Conservation (phyloP, 306 rosid genomes). For the Fragaria nilgerrensis region DNA sequence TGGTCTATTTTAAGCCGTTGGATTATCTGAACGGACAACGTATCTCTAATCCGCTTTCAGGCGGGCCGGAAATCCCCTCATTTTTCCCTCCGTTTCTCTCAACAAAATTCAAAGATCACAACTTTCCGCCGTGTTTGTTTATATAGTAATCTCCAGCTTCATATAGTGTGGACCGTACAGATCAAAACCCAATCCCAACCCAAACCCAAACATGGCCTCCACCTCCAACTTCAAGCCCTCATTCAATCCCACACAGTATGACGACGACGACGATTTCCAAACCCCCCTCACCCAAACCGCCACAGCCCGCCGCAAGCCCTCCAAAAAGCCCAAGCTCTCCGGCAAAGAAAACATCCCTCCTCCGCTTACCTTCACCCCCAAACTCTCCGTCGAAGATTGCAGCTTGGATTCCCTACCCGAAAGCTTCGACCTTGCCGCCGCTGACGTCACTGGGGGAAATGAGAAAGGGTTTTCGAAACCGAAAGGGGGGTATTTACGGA, state of each 20-base stretch:
- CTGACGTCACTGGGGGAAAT: not conserved
- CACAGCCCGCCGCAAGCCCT: slow-evolving; percentile 16
- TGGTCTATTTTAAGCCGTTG: not conserved
- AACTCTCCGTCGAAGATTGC: slow-evolving; percentile 20
- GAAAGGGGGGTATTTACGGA: slow-evolving; percentile 39
- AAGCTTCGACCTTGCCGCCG: slow-evolving; percentile 35
- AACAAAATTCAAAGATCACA: slow-evolving; percentile 5
- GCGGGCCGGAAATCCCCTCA: not conserved
- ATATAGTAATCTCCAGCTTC: no score
- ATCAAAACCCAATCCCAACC: no score
- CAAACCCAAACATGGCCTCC: slow-evolving; percentile 2
- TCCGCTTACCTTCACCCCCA: not conserved
- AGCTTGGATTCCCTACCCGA: slow-evolving; percentile 60
- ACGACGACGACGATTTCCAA: slow-evolving; percentile 49
- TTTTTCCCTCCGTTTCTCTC: slow-evolving; percentile 28
- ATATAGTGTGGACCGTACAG: no score
- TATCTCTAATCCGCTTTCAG: not conserved
- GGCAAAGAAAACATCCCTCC: slow-evolving; percentile 58
- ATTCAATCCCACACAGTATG: slow-evolving; percentile 15
- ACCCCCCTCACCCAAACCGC: slow-evolving; percentile 55
- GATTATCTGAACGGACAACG: not conserved
- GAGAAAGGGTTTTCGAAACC: slow-evolving; percentile 19
- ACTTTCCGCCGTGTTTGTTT: not conserved
- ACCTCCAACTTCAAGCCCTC: not conserved
- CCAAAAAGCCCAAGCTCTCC: slow-evolving; percentile 13